phyloP scores from a whole-genome alignment of 768 basidiomycete species.

The Dioszegia hungarica region DNA sequence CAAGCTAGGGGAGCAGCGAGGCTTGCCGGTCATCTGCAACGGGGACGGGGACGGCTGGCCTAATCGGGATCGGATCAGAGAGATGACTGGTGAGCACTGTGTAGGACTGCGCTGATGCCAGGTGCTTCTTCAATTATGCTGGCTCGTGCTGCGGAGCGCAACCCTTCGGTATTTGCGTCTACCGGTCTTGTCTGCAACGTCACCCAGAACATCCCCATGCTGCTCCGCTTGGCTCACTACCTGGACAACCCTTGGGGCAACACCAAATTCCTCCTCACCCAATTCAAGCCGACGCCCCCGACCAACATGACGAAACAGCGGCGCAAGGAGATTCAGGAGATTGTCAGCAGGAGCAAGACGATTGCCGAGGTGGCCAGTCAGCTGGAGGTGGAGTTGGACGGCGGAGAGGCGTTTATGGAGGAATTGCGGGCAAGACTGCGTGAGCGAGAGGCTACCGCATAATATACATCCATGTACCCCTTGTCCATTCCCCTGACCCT shows the following conservation, averaged over 20 bases:
- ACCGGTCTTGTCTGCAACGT: constrained; percentile 59
- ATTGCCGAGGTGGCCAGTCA: constrained; percentile 33
- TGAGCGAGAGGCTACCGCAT: not conserved
- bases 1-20: constrained; percentile 71
- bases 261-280: constrained; percentile 80
- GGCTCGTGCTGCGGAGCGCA: constrained; percentile 87
- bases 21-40: constrained; percentile 86
- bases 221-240: constrained; percentile 55
- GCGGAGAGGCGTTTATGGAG: constrained; percentile 15
- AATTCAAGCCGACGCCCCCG: constrained; percentile 68
- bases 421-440: constrained; percentile 11
- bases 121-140: constrained; percentile 93
- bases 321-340: constrained; percentile 57
- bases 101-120: constrained; percentile 36
- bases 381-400: constrained; percentile 13
- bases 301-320: constrained; percentile 55
- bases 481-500: not conserved
- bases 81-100: constrained; percentile 61
- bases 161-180: constrained; percentile 78
- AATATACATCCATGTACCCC: not conserved
- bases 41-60: constrained; percentile 80
- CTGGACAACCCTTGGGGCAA: constrained; percentile 73
- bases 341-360: constrained; percentile 59
- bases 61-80: constrained; percentile 70
- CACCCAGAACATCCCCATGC: constrained; percentile 68